phyloP scores from a whole-genome alignment of 345 rosid species.

The Anacardium occidentale region DNA sequence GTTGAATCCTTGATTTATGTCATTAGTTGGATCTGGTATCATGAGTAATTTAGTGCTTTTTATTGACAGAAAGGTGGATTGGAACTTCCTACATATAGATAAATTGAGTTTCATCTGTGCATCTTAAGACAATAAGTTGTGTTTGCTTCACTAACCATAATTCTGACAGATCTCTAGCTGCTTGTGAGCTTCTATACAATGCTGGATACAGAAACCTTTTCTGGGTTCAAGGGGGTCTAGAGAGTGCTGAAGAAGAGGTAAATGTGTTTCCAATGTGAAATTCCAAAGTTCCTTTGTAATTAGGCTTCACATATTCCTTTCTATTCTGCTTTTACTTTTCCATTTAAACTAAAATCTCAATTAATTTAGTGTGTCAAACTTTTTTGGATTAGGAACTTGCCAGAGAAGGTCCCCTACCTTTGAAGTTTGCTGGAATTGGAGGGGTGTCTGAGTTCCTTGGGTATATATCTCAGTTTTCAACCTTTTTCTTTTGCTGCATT shows the following conservation, averaged over 20 bases:
- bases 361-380: constrained; percentile 12
- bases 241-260: constrained; percentile 89
- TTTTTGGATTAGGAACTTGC: constrained; percentile 61
- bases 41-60: not conserved
- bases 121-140: not conserved
- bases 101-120: not conserved
- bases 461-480: constrained; percentile 38
- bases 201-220: constrained; percentile 80
- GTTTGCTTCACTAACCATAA: constrained; percentile 13
- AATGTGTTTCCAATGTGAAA: constrained; percentile 17
- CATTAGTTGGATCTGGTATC: not conserved
- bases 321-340: not conserved
- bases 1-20: too few species aligned
- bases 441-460: constrained; percentile 91
- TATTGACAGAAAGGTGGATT: not conserved
- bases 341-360: constrained; percentile 10
- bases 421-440: constrained; percentile 85
- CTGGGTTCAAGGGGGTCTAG: constrained; percentile 93
- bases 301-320: constrained; percentile 2
- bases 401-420: constrained; percentile 73
- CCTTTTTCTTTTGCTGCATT: not conserved
- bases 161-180: constrained; percentile 77
- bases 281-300: constrained; percentile 21
- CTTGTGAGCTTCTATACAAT: constrained; percentile 70
- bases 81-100: not conserved